Percentiles rank a stretch among this genome's conserved stretches.
Evolutionary conservation across 805 yeast genomes (phyloP).

Genomic region (Saturnispora serradocipensis): DNA sequence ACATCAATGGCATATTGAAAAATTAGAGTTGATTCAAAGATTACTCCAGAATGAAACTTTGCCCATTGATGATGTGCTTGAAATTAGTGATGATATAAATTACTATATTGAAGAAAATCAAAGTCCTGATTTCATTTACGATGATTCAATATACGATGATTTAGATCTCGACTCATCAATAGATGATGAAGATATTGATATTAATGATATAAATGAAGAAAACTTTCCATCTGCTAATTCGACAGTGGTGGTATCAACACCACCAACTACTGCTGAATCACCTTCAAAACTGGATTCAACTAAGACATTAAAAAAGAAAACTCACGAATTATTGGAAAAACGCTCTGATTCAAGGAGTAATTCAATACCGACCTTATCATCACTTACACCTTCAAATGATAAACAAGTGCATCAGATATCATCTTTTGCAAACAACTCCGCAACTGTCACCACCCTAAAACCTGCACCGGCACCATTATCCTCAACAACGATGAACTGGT

Average conservation of each 20-base stretch:
- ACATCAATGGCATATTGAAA: slow-evolving; percentile 69
- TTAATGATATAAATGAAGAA: slow-evolving; percentile 19
- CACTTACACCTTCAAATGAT: slow-evolving; percentile 1
- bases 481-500: slow-evolving; percentile 27
- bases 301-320: not conserved
- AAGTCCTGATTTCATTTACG: slow-evolving; percentile 89
- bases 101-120: slow-evolving; percentile 91
- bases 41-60: slow-evolving; percentile 70
- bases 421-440: slow-evolving; percentile 11
- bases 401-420: slow-evolving; percentile 15
- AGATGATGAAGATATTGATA: slow-evolving; percentile 20
- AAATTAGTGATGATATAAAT: slow-evolving; percentile 78
- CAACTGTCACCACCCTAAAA: slow-evolving; percentile 24
- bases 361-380: slow-evolving; percentile 1
- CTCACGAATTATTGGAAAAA: slow-evolving; percentile 2
- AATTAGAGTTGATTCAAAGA: slow-evolving; percentile 68
- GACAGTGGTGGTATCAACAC: slow-evolving; percentile 5
- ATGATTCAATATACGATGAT: slow-evolving; percentile 88
- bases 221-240: slow-evolving; percentile 6
- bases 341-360: slow-evolving; percentile 7
- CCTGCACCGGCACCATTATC: slow-evolving; percentile 30
- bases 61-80: slow-evolving; percentile 66
- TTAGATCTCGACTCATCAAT: slow-evolving; percentile 53
- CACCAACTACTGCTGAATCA: slow-evolving; percentile 9
- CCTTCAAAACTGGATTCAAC: slow-evolving; percentile 3